These are phyloP conservation scores for Sutorius eximius DNA, from an alignment of 1,284 basidiomycete genomes.

Conservation along the genomic window DNA sequence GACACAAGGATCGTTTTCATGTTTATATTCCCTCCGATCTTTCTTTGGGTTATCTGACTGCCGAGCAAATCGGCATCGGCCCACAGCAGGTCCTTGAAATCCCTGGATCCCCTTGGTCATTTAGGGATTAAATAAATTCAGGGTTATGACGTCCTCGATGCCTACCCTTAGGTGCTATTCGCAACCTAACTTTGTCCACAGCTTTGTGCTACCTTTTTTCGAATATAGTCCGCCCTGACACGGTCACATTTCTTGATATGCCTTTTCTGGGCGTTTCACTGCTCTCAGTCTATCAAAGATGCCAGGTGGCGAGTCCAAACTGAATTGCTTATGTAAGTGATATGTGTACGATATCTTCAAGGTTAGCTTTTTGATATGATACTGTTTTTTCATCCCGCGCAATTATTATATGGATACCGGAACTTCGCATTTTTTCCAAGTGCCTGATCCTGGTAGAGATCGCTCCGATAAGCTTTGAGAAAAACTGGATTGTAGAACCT, in stretches of 20 bases:
- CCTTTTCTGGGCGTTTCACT: conserved; percentile 13
- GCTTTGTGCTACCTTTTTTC: conserved; percentile 12
- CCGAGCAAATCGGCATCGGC: conserved; percentile 16
- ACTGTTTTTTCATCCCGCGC: conserved; percentile 6
- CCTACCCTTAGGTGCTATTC: conserved; percentile 1
- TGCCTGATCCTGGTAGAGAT: conserved; percentile 31
- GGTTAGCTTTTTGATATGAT: conserved; percentile 29
- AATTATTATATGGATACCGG: conserved; percentile 19
- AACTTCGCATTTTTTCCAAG: conserved; percentile 9
- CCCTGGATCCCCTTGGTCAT: conserved; percentile 11
- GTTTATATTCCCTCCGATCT: conserved; percentile 5
- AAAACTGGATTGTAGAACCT: conserved; percentile 2
- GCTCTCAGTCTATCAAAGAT: conserved; percentile 3
- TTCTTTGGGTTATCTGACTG: conserved; percentile 3
- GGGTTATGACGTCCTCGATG: conserved; percentile 33
- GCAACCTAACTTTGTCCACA: conserved; percentile 31
- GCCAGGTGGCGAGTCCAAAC: conserved; percentile 21
- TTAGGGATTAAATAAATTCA: conserved; percentile 21
- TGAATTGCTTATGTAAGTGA: conserved; percentile 24
- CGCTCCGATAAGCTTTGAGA: conserved; percentile 31
- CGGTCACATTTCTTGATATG: conserved; percentile 18
- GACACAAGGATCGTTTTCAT: conserved; percentile 2
- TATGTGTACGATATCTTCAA: conserved; percentile 19
- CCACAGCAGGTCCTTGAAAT: conserved; percentile 1
- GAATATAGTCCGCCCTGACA: conserved; percentile 14